Conservation (phyloP, 805 yeast genomes). For the Spathaspora gorwiae region DNA sequence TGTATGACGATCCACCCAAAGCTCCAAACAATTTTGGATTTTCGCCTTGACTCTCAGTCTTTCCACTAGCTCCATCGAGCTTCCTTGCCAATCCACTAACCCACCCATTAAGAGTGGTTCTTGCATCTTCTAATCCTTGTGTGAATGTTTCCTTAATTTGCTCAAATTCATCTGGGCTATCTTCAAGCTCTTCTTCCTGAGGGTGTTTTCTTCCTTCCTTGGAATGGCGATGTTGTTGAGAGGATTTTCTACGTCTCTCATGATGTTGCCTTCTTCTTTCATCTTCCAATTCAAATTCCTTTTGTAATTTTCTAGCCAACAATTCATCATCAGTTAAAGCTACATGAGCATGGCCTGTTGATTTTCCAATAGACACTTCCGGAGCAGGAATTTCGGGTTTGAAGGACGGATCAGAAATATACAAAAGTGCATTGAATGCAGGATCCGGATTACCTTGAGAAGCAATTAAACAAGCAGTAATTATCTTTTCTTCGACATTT, state of each 20-base stretch:
- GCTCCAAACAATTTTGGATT: constrained; percentile 41
- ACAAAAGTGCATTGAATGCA: constrained; percentile 84
- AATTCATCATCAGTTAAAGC: constrained; percentile 60
- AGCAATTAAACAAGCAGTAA: constrained; percentile 81
- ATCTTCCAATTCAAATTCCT: constrained; percentile 49
- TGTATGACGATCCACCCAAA: constrained; percentile 40
- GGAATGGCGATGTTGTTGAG: constrained; percentile 7
- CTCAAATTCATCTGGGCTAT: constrained; percentile 53
- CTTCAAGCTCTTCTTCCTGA: constrained; percentile 15
- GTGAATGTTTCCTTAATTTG: constrained; percentile 63
- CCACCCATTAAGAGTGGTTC: constrained; percentile 73
- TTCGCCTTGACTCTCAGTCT: constrained; percentile 10
- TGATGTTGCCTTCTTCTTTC: constrained; percentile 24
- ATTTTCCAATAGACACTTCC: not conserved
- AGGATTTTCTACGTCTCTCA: constrained; percentile 8
- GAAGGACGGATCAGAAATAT: constrained; percentile 66
- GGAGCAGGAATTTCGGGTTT: constrained; percentile 46
- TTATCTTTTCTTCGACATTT: constrained; percentile 58
- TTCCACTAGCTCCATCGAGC: constrained; percentile 22
- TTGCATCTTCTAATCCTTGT: constrained; percentile 78
- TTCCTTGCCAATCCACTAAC: constrained; percentile 61
- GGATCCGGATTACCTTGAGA: constrained; percentile 75
- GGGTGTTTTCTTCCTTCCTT: constrained; percentile 1
- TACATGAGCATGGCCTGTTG: not conserved
- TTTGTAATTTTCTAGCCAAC: constrained; percentile 76